phyloP scores from a whole-genome alignment of 2,329 filamentous ascomycete genomes.

The Phoma herbarum region DNA sequence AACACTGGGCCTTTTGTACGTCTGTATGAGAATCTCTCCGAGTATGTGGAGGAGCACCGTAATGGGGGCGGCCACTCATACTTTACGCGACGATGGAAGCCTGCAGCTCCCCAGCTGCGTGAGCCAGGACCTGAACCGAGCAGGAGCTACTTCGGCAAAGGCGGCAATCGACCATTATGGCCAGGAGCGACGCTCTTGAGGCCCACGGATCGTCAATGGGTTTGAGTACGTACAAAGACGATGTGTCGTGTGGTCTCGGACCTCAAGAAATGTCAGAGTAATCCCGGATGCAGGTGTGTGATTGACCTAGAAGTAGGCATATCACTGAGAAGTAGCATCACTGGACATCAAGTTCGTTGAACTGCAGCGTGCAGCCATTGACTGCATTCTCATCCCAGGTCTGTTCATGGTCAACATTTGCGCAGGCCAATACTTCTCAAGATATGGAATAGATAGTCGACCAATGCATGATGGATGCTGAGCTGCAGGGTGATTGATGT shows the following conservation, averaged over 20 bases:
- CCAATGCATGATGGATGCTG: too few species aligned
- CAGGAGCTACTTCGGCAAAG: conserved; percentile 51
- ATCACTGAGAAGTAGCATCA: too few species aligned
- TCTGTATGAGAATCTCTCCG: conserved; percentile 54
- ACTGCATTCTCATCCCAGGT: too few species aligned
- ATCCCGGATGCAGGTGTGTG: too few species aligned
- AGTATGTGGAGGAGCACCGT: conserved; percentile 49
- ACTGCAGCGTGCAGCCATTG: too few species aligned
- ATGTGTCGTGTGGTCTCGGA: neutral
- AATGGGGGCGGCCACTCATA: conserved; percentile 45
- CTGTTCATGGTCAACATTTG: too few species aligned
- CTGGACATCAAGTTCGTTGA: too few species aligned
- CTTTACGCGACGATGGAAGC: conserved; percentile 51
- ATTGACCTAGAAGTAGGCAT: too few species aligned
- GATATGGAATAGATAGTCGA: too few species aligned
- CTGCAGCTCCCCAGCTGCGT: conserved; percentile 51
- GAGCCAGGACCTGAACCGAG: conserved; percentile 50
- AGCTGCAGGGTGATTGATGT: too few species aligned
- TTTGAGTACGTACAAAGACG: neutral
- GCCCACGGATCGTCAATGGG: conserved; percentile 3
- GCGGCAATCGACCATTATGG: neutral
- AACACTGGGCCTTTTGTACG: conserved; percentile 53
- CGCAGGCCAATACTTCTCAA: too few species aligned
- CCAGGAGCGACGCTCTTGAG: neutral
- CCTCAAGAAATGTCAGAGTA: too few species aligned